phyloP scores from a whole-genome alignment of 1,139 yeast genomes.

The Entelexis paramagnoliae region DNA sequence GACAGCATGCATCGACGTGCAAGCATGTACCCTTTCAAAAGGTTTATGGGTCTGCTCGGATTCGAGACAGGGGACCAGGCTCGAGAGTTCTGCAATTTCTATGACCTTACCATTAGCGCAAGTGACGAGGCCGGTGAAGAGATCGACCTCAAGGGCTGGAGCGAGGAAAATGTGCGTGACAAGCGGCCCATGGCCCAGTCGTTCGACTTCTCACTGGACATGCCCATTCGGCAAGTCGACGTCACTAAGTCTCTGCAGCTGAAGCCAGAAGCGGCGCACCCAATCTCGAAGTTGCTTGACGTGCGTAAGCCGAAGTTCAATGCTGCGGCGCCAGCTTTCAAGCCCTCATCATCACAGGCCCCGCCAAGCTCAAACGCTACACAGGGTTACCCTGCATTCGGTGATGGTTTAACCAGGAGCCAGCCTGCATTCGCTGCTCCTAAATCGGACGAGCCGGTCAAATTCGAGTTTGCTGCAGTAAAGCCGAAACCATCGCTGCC shows the following conservation, averaged over 20 bases:
- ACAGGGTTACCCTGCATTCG: too few species aligned
- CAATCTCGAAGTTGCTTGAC: neutral
- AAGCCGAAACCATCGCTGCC: neutral
- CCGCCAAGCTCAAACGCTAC: neutral
- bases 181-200: constrained; percentile 13
- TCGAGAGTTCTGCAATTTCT: constrained; percentile 49
- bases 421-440: neutral
- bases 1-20: constrained; percentile 61
- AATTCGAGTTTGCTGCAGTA: neutral
- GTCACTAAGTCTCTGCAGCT: constrained; percentile 9
- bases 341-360: neutral
- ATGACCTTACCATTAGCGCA: constrained; percentile 37
- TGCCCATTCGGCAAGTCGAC: neutral
- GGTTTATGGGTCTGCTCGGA: constrained; percentile 47
- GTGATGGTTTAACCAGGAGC: too few species aligned
- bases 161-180: constrained; percentile 14
- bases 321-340: constrained; percentile 1
- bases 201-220: constrained; percentile 12
- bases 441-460: neutral
- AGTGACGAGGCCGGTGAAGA: constrained; percentile 8
- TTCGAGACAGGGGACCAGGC: constrained; percentile 53
- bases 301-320: constrained; percentile 2
- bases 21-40: constrained; percentile 47
- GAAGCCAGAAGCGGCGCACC: neutral
- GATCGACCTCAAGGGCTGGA: constrained; percentile 20